Percentiles rank a stretch among this genome's conserved stretches.
phyloP scores from a whole-genome alignment of 148 eudicot species.

The Chenopodium suecicum region DNA sequence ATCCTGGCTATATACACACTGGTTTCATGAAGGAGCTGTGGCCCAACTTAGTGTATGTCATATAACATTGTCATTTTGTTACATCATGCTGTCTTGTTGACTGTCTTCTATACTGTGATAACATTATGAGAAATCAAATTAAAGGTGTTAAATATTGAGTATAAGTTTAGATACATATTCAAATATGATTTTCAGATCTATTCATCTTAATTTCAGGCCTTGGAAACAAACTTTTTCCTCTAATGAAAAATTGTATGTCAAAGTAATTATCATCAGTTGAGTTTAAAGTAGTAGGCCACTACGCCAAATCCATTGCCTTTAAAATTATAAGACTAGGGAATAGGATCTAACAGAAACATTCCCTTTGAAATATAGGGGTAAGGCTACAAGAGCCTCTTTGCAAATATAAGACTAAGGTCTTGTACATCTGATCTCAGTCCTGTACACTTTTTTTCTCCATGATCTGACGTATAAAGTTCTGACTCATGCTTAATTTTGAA shows the following conservation, averaged over 20 bases:
- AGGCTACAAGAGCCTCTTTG: not conserved
- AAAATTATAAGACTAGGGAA: not conserved
- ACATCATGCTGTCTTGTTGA: not conserved
- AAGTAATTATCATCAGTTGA: not conserved
- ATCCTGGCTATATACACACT: slow-evolving; percentile 65
- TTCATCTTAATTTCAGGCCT: not conserved
- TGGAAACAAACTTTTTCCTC: not conserved
- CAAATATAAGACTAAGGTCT: not conserved
- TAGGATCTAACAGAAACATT: not conserved
- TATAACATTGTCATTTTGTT: not conserved
- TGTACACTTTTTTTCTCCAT: not conserved
- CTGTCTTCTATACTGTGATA: not conserved
- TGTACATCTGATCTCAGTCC: not conserved
- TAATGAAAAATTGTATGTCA: not conserved
- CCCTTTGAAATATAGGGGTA: not conserved
- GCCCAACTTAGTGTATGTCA: slow-evolving; percentile 55
- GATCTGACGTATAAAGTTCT: not conserved
- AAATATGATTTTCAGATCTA: not conserved
- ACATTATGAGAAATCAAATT: not conserved
- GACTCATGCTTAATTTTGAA: not conserved
- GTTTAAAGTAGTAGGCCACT: not conserved
- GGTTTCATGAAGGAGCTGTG: slow-evolving; percentile 55
- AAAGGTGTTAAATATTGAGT: not conserved
- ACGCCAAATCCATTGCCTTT: not conserved
- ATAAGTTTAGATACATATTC: not conserved